These are phyloP conservation scores for Suillus lakei DNA, from an alignment of 768 basidiomycete species.

Conservation along the genomic window DNA sequence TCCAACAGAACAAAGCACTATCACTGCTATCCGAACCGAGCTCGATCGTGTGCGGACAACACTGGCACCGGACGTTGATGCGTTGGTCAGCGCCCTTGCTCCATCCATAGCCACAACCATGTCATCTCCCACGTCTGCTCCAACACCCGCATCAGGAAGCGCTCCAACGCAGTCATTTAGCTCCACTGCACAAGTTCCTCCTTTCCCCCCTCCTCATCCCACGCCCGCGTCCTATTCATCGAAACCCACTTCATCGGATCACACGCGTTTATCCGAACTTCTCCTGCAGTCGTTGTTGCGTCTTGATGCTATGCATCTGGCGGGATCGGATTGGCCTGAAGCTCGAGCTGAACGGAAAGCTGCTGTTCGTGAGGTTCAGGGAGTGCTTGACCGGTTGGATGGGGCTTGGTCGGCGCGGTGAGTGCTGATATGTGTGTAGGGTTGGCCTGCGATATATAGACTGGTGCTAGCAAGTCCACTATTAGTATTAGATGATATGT, in stretches of 20 bases:
- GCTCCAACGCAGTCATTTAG: slow-evolving; percentile 1
- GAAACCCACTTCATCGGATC: slow-evolving; percentile 38
- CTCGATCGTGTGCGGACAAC: slow-evolving; percentile 53
- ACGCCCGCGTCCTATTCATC: neutral
- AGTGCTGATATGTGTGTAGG: neutral
- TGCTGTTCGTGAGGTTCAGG: slow-evolving; percentile 87
- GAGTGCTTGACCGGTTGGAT: slow-evolving; percentile 80
- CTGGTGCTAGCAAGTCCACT: neutral
- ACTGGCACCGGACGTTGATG: slow-evolving; percentile 60
- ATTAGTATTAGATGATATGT: slow-evolving; percentile 3
- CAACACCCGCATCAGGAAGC: slow-evolving; percentile 1
- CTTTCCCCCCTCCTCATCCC: neutral
- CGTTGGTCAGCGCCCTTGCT: slow-evolving; percentile 50
- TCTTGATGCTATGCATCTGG: slow-evolving; percentile 73
- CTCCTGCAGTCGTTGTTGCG: slow-evolving; percentile 87
- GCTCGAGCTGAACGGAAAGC: slow-evolving; percentile 83
- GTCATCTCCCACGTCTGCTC: slow-evolving; percentile 19
- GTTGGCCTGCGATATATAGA: neutral
- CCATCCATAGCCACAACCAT: slow-evolving; percentile 7
- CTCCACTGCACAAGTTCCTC: slow-evolving; percentile 14
- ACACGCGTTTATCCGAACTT: slow-evolving; percentile 73
- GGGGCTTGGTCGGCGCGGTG: slow-evolving; percentile 56
- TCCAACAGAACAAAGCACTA: slow-evolving; percentile 45
- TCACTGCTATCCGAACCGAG: slow-evolving; percentile 42
- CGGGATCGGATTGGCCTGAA: slow-evolving; percentile 76